These are phyloP conservation scores for Tricholoma sp. DNA, from an alignment of 768 basidiomycete genomes.

Conservation along the genomic window DNA sequence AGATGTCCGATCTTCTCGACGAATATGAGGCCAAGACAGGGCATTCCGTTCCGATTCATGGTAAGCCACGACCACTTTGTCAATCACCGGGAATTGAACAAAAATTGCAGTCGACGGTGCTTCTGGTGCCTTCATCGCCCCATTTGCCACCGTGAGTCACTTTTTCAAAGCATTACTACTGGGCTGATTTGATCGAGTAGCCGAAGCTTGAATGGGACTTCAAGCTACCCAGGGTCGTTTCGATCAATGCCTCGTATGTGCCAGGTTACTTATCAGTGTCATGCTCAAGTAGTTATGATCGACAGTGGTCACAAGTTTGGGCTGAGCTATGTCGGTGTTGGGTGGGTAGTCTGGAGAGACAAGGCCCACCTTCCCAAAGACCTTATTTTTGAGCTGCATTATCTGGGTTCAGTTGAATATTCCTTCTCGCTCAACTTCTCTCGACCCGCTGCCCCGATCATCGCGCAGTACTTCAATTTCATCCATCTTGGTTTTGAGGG, in stretches of 20 bases:
- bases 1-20: conserved; percentile 72
- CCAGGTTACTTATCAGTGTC: conserved; percentile 16
- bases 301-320: conserved; percentile 62
- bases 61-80: conserved; percentile 33
- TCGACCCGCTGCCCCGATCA: conserved; percentile 57
- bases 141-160: conserved; percentile 41
- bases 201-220: conserved; percentile 62
- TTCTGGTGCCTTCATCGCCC: conserved; percentile 63
- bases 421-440: conserved; percentile 67
- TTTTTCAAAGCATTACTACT: conserved; percentile 29
- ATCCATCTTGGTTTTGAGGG: conserved; percentile 56
- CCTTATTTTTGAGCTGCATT: conserved; percentile 66
- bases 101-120: conserved; percentile 49
- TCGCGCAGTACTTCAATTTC: conserved; percentile 62
- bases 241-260: conserved; percentile 51
- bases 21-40: conserved; percentile 61
- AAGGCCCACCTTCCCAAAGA: conserved; percentile 61
- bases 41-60: conserved; percentile 60
- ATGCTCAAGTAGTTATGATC: conserved; percentile 45
- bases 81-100: conserved; percentile 6
- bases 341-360: conserved; percentile 67
- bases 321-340: conserved; percentile 52
- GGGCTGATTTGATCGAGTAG: conserved; percentile 19
- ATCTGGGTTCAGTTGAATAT: conserved; percentile 61
- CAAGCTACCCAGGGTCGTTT: conserved; percentile 54